A percentile compares a stretch with the other conserved stretches of the same genome.
phyloP scores from a whole-genome alignment of 106 monocot genomes.

The Apostasia shenzhenica region DNA sequence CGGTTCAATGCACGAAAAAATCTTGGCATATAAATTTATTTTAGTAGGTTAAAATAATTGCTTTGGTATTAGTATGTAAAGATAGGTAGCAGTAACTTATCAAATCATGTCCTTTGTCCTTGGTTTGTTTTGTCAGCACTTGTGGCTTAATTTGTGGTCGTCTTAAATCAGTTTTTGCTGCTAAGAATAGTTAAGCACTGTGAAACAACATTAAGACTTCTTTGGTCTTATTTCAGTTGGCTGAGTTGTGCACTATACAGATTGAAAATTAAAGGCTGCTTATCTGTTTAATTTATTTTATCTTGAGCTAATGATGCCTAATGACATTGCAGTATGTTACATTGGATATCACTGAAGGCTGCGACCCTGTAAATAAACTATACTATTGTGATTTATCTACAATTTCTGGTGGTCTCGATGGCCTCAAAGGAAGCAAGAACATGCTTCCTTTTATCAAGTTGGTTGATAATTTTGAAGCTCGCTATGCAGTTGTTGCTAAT shows the following conservation, averaged over 20 bases:
- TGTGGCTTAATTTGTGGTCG: too few species aligned
- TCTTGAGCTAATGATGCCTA: slow-evolving; percentile 8
- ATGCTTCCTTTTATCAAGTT: slow-evolving; percentile 84
- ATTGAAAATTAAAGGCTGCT: neutral
- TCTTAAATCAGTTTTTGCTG: too few species aligned
- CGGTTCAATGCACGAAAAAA: too few species aligned
- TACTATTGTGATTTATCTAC: slow-evolving; percentile 73
- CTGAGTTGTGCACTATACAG: neutral
- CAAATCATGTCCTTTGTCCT: too few species aligned
- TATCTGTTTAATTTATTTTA: slow-evolving; percentile 6
- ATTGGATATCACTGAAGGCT: slow-evolving; percentile 48
- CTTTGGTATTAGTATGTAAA: too few species aligned
- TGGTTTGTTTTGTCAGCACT: too few species aligned
- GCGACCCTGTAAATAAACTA: slow-evolving; percentile 82
- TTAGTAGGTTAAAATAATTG: too few species aligned
- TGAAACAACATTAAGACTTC: too few species aligned
- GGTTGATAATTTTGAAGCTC: slow-evolving; percentile 82
- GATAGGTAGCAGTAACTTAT: too few species aligned
- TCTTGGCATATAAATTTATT: too few species aligned
- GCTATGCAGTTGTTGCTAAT: slow-evolving; percentile 60
- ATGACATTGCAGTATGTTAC: slow-evolving; percentile 60
- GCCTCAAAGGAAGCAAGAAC: slow-evolving; percentile 24
- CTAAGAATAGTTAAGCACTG: too few species aligned
- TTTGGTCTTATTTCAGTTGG: neutral
- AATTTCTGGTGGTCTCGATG: slow-evolving; percentile 57